Base-by-base conservation (phyloP, 441 rosid species). In the Raphanus hybrid region DNA sequence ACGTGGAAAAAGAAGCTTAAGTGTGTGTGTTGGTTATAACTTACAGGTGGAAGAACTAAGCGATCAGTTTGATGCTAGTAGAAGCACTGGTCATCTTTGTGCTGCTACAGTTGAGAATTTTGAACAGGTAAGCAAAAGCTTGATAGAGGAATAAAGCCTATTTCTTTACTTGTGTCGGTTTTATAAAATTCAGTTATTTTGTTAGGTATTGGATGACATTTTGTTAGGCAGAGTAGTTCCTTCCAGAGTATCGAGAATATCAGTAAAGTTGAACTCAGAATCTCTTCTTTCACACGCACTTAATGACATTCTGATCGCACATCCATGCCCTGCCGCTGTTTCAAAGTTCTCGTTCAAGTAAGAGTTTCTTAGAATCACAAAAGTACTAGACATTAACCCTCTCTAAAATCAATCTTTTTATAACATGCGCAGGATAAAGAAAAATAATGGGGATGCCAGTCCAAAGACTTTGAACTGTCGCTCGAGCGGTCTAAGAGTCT, bases 401-500 rank as follows among this genome's bases (percentile, higher is more conserved):
- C 58, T n/a, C 8, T n/a, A 48, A n/a, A n/a, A 8, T 48, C 15
- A 48, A 0, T 29, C 32, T 29, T 29, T 37, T 37, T 48, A 55
- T 66, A 69, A 70, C 75, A 8, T 76, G 80, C 8, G 32, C 78
- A 93, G 99, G 85, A 84, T 90, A 58, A 81, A 71, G 61, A 71
- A 82, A 75, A 85, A 65, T 64, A 84, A 81, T 58, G 72, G 83
- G 8, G 77, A 86, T 80, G 80, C 82, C 34, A 65, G 76, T 76
- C 57, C 84, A 5, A 86, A 81, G 8, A 74, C 89, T 66, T 85
- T 87, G 76, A 87, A 90, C 81, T 85, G 95, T 64, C 87, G 95
- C 74, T 90, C 99, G 32, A 93, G 99, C 70, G 99, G 99, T 76
- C 84, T 95, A 45, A 87, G 97, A 88, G 85, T 91, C 68, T 95